Base-by-base conservation (phyloP, 805 yeast genomes). In the Candida krabiensis region DNA sequence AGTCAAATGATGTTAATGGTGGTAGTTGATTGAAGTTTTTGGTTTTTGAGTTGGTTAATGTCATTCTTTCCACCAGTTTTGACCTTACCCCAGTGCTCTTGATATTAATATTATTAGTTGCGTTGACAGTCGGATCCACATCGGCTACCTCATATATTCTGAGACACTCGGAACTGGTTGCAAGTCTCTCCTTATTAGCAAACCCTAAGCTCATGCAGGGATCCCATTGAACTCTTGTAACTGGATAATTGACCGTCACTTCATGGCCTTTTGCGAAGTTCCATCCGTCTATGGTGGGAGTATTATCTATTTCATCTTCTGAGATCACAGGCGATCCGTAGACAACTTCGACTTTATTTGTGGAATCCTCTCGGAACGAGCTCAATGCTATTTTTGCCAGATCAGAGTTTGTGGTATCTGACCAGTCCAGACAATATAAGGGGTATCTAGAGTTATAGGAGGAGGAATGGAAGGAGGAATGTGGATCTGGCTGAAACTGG, bases 1-100 rank as follows among this genome's bases (percentile, higher is more conserved):
- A 93, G 63, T 93, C 96, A 52, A 93, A 87, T 2, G 95, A 81
- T 0, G 98, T 90, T 36, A 93, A 73, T 4, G 99, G 99, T 1
- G 99, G 95, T 34, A 81, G 67, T 15, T 73, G 73, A 53, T 70
- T 69, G 46, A 71, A 70, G 35, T 70, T 73, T 30, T 67, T 66
- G 30, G 69, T 60, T 40, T 71, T 66, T 24, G 71, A 64, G 35
- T 66, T 58, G 1, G 73, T 65, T 16, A 73, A 46, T 19, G 70
- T 64, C 19, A 69, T 45, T 44, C 60, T 66, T 42, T 71, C 77
- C 17, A 56, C 59, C n/a, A 70, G 43, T 22, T 49, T 41, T 9
- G 47, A 35, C 7, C 37, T 21, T 4, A 16, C 22, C 3, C 50
- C 28, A 12, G 36, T 26, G 2, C 30, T 14, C 5, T 34, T 28